Evolutionary conservation across 306 rosid species (phyloP).

Genomic region (Benincasa hispida): DNA sequence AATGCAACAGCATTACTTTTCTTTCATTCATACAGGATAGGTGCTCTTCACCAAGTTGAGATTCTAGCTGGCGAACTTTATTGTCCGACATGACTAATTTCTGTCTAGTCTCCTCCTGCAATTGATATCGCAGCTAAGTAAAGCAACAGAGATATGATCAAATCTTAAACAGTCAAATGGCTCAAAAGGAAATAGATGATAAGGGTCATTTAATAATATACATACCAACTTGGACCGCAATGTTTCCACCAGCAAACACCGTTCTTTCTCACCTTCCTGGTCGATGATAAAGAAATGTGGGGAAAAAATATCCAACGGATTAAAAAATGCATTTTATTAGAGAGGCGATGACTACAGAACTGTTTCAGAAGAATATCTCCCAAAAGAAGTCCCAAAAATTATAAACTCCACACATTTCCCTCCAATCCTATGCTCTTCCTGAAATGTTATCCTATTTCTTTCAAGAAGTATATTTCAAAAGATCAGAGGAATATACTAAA

Average conservation of each 20-base stretch:
- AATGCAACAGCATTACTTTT: conserved; percentile 30
- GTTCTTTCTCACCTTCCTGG: conserved; percentile 79
- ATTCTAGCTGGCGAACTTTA: conserved; percentile 76
- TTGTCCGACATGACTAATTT: conserved; percentile 70
- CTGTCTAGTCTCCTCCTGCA: conserved; percentile 84
- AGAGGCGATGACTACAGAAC: not conserved
- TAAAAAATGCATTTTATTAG: not conserved
- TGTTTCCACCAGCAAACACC: conserved; percentile 50
- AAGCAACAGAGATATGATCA: conserved; percentile 7
- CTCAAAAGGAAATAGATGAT: not conserved
- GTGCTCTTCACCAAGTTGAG: conserved; percentile 57
- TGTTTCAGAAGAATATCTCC: not conserved
- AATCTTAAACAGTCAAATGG: not conserved
- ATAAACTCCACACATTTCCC: not conserved
- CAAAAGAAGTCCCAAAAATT: not conserved
- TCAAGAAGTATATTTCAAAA: not conserved
- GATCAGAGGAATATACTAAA: not conserved
- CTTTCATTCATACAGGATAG: conserved; percentile 40
- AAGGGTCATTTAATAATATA: too few relatives aligned
- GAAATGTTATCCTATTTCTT: not conserved
- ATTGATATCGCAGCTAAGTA: conserved; percentile 16
- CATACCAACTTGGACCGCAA: conserved; percentile 86
- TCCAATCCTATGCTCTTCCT: not conserved
- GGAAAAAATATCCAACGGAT: not conserved
- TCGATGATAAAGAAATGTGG: not conserved